These are phyloP conservation scores for Erythrobasidium hasegawianum DNA, from an alignment of 1,284 basidiomycete species.

Conservation along the genomic window DNA sequence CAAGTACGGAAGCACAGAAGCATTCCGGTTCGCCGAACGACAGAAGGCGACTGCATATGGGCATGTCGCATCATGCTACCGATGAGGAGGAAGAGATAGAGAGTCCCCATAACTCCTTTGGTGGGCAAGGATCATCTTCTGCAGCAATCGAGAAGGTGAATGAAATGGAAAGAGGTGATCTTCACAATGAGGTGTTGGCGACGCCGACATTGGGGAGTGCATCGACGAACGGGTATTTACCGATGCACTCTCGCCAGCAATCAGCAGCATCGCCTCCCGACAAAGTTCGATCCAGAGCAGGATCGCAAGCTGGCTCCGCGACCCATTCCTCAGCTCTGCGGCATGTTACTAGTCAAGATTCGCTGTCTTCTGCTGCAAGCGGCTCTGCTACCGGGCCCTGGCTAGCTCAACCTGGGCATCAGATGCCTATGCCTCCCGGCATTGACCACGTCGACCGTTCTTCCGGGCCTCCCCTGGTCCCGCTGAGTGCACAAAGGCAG, in stretches of 20 bases:
- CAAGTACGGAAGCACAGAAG: too few species aligned
- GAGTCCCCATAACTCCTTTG: too few species aligned
- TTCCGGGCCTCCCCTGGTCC: constrained; percentile 2
- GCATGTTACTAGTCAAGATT: constrained; percentile 22
- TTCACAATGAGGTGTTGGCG: background rate
- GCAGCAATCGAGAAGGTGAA: too few species aligned
- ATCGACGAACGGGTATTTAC: background rate
- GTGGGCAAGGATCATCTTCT: too few species aligned
- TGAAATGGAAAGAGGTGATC: too few species aligned
- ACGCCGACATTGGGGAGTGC: background rate
- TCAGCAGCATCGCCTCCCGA: background rate
- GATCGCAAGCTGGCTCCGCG: constrained; percentile 11
- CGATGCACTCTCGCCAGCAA: background rate
- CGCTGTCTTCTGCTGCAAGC: constrained; percentile 13
- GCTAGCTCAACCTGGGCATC: background rate
- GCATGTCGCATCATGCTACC: too few species aligned
- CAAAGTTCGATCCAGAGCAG: constrained; percentile 3
- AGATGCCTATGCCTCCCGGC: constrained; percentile 10
- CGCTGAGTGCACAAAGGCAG: background rate
- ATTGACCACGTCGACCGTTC: background rate
- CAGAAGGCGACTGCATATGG: too few species aligned
- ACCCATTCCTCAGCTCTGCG: background rate
- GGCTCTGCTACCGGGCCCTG: background rate
- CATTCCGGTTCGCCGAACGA: too few species aligned
- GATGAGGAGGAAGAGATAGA: too few species aligned